Percentiles rank a stretch among this genome's conserved stretches.
phyloP scores from a whole-genome alignment of 2,329 filamentous ascomycete genomes.

The Clonostachys rosea region DNA sequence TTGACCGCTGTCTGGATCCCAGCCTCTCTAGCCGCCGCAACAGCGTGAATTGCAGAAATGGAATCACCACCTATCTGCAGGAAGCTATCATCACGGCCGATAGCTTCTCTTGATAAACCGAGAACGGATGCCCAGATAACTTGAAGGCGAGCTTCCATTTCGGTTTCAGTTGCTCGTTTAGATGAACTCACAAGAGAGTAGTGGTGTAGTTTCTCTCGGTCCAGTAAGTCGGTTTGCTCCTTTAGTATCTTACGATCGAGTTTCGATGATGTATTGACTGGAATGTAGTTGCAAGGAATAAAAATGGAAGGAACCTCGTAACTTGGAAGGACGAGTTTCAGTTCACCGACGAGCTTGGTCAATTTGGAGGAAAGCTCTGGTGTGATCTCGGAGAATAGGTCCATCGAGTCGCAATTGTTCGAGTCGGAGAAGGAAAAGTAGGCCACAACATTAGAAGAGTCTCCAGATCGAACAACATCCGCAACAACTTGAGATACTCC shows the following conservation, averaged over 20 bases:
- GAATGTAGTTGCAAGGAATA: conserved; percentile 3
- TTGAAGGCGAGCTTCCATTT: neutral
- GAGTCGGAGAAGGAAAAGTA: conserved; percentile 2
- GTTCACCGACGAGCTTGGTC: neutral
- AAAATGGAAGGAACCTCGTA: conserved; percentile 8
- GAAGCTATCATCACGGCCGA: conserved; percentile 22
- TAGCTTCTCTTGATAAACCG: neutral
- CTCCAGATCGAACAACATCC: conserved; percentile 2
- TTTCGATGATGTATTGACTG: conserved; percentile 3
- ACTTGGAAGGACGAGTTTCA: conserved; percentile 1
- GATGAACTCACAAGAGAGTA: neutral
- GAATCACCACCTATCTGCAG: conserved; percentile 42
- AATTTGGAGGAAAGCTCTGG: neutral
- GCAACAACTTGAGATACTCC: conserved; percentile 1
- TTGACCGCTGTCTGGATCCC: conserved; percentile 2
- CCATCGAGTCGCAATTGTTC: neutral
- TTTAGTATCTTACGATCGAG: neutral
- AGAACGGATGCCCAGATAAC: conserved; percentile 2
- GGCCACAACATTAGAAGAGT: conserved; percentile 1
- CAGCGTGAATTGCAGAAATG: conserved; percentile 31
- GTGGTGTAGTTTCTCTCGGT: neutral
- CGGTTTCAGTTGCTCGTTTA: neutral
- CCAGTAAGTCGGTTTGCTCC: conserved; percentile 1
- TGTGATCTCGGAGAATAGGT: too few species aligned
- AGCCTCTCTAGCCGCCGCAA: neutral